These are phyloP conservation scores for Neopestalotiopsis sp. DNA, from an alignment of 2,329 filamentous ascomycete species.

Conservation along the genomic window DNA sequence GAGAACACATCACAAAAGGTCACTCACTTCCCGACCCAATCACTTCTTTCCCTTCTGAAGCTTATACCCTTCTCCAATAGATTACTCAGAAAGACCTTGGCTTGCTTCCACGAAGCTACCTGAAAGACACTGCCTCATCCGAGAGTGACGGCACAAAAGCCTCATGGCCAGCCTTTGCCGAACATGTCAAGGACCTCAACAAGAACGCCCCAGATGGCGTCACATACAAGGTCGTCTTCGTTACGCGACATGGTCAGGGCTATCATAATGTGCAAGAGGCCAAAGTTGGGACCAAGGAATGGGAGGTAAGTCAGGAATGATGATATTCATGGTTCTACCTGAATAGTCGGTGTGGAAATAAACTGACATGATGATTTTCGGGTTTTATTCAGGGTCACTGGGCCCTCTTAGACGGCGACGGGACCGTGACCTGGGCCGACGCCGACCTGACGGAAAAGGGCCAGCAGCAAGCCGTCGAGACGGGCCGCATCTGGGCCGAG, in stretches of 20 bases:
- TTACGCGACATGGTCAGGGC: slow-evolving; percentile 19
- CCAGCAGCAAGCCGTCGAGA: slow-evolving; percentile 46
- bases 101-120: neutral
- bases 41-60: neutral
- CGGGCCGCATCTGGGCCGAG: slow-evolving; percentile 47
- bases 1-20: neutral
- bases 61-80: neutral
- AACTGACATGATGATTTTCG: neutral
- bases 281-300: slow-evolving; percentile 18
- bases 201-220: slow-evolving; percentile 12
- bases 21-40: neutral
- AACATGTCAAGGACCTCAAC: slow-evolving; percentile 17
- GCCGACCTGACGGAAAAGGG: slow-evolving; percentile 47
- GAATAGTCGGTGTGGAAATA: neutral
- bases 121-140: neutral
- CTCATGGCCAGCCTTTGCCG: slow-evolving; percentile 17
- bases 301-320: slow-evolving; percentile 16
- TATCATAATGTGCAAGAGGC: slow-evolving; percentile 18
- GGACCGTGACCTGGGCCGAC: slow-evolving; percentile 17
- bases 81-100: slow-evolving; percentile 6
- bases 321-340: no score
- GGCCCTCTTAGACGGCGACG: slow-evolving; percentile 20
- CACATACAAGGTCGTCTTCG: slow-evolving; percentile 20
- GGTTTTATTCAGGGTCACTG: slow-evolving; percentile 15
- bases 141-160: neutral